Evolutionary conservation across 2,329 filamentous ascomycete genomes (phyloP).

Genomic region (Penicillium occitanis): DNA sequence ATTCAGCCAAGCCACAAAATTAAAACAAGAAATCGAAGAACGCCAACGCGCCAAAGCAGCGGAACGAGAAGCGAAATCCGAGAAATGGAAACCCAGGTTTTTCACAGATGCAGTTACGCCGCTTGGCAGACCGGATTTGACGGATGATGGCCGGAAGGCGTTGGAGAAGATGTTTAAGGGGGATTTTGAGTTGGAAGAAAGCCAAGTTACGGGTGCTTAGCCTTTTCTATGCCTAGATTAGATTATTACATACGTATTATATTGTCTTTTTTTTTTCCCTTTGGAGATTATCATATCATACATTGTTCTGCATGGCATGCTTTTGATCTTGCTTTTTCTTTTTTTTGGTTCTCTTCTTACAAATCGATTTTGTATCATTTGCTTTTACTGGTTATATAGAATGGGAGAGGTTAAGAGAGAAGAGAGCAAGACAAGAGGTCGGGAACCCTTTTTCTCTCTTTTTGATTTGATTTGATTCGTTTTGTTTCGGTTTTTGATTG

Average conservation of each 20-base stretch:
- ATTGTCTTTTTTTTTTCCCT: background rate
- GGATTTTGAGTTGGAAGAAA: slow-evolving; percentile 51
- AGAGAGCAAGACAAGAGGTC: slow-evolving; percentile 1
- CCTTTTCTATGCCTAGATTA: background rate
- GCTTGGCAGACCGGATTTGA: slow-evolving; percentile 62
- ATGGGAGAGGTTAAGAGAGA: background rate
- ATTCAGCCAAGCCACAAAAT: slow-evolving; percentile 75
- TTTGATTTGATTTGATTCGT: background rate
- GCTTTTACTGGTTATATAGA: background rate
- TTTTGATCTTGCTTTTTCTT: background rate
- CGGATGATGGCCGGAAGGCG: slow-evolving; percentile 59
- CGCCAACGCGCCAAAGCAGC: slow-evolving; percentile 80
- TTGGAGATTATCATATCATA: slow-evolving; percentile 5
- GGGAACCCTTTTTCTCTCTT: background rate
- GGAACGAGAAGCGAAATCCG: slow-evolving; percentile 58
- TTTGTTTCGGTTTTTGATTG: background rate
- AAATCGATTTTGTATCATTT: background rate
- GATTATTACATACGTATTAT: background rate
- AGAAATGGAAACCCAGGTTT: slow-evolving; percentile 81
- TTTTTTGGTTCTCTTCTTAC: background rate
- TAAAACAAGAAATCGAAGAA: slow-evolving; percentile 93
- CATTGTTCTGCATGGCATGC: slow-evolving; percentile 13
- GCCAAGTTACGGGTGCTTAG: slow-evolving; percentile 36
- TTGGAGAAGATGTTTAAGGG: slow-evolving; percentile 57
- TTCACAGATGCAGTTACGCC: slow-evolving; percentile 67